These are phyloP conservation scores for Colletotrichum sp. DNA, from an alignment of 2,329 filamentous ascomycete genomes.

Conservation along the genomic window DNA sequence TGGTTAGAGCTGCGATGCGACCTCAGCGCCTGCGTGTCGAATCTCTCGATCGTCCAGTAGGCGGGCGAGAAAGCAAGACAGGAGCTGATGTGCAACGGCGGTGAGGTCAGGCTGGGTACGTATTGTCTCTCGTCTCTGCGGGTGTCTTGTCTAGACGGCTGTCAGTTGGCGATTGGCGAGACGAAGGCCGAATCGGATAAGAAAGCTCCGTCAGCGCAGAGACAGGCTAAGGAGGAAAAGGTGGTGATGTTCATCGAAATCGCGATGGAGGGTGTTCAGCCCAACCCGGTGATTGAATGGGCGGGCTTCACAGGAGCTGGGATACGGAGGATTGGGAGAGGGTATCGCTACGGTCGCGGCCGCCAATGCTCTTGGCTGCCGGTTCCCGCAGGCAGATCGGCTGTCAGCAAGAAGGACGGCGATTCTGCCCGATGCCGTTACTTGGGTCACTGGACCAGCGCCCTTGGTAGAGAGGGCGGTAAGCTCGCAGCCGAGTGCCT, in stretches of 20 bases:
- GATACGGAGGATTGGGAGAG: not conserved
- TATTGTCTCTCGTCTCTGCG: not conserved
- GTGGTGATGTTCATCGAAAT: not conserved
- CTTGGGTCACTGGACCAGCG: not conserved
- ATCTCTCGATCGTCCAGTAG: not conserved
- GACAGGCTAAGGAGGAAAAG: not conserved
- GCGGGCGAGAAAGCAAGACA: not conserved
- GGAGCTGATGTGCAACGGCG: conserved; percentile 5
- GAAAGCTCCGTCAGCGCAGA: not conserved
- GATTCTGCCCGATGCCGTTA: not conserved
- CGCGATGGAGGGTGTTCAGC: not conserved
- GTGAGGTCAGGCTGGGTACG: not conserved
- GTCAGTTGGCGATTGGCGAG: not conserved
- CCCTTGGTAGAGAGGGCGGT: not conserved
- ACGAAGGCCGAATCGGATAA: not conserved
- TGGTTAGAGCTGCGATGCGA: not conserved
- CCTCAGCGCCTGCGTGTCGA: not conserved
- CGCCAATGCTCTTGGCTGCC: not conserved
- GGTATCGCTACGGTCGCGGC: not conserved
- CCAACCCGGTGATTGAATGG: not conserved
- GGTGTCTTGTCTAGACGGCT: not conserved
- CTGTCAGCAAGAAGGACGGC: not conserved
- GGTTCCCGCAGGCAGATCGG: not conserved
- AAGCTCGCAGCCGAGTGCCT: not conserved
- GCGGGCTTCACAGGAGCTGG: not conserved